Conservation (phyloP, 1,284 basidiomycete genomes). For the Fomitopsis palustris region DNA sequence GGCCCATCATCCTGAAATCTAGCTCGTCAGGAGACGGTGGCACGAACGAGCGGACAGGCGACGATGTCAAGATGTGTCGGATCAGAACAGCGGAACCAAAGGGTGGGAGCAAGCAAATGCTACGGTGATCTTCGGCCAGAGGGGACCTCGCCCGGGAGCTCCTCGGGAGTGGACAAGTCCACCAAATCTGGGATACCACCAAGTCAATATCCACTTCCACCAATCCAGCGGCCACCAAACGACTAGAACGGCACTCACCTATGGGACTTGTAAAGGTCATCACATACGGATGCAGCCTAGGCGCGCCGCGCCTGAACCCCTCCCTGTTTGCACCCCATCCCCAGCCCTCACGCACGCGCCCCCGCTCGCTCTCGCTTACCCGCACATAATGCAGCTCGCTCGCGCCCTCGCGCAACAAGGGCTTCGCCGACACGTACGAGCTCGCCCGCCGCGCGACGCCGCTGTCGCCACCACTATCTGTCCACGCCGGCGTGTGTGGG, state of each 20-base stretch:
- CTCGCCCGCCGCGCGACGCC: neutral
- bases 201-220: neutral
- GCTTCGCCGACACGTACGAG: neutral
- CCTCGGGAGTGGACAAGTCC: slow-evolving; percentile 2
- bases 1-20: no score
- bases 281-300: slow-evolving; percentile 31
- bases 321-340: neutral
- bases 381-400: neutral
- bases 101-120: neutral
- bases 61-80: neutral
- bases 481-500: neutral
- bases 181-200: slow-evolving; percentile 2
- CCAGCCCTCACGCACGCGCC: neutral
- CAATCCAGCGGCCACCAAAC: neutral
- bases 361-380: neutral
- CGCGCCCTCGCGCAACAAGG: neutral
- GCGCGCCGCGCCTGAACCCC: neutral
- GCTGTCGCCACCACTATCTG: neutral
- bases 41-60: neutral
- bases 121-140: neutral
- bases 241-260: slow-evolving; percentile 16
- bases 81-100: neutral
- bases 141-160: neutral
- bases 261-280: slow-evolving; percentile 32
- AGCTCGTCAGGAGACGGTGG: neutral